Base-by-base conservation (phyloP, 805 yeast genomes). In the Lipomyces yamadae region DNA sequence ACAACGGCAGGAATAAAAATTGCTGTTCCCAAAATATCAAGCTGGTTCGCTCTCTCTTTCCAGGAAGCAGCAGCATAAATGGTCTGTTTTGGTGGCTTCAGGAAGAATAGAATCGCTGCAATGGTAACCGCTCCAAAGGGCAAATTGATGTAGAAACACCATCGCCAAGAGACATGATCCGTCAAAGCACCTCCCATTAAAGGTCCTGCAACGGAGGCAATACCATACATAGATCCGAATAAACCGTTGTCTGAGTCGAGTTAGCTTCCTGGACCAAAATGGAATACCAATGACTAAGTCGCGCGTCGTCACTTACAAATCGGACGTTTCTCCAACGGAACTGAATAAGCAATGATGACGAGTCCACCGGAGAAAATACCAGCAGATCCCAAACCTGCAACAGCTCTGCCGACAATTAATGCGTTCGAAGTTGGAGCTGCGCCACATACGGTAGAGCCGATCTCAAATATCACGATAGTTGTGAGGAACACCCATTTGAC, bases 371-470 rank as follows among this genome's bases (percentile, higher is more conserved):
- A 79, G 71, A 85, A 87, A 56, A 88, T 82, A 35, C 89, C 89
- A 50, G 90, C 88, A 13, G 87, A 92, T 18, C 93, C 94, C 45
- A 86, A 73, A 61, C 94, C 94, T 62, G 86, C 86, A 24, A 89
- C 77, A 6, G 85, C 86, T 73, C 93, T 80, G 0, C 92, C 93
- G 2, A 86, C 91, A 66, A 89, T 87, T 58, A 89, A 76, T 81
- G 84, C 82, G 64, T 81, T 78, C 86, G 89, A 88, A 45, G 61
- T 63, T 3, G 60, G 60, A 2, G 65, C 65, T 4, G 55, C 50
- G 10, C 62, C 65, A 59, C 65, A 64, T 29, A 62, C 37, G n/a
- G 55, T 39, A 32, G 65, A 62, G 7, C 65, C 65, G 42, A 83
- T 66, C 70, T 83, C 86, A 3, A 81, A 77, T 2, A 80, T 71